phyloP scores from a whole-genome alignment of 441 rosid species.

The Erodium moschatum region DNA sequence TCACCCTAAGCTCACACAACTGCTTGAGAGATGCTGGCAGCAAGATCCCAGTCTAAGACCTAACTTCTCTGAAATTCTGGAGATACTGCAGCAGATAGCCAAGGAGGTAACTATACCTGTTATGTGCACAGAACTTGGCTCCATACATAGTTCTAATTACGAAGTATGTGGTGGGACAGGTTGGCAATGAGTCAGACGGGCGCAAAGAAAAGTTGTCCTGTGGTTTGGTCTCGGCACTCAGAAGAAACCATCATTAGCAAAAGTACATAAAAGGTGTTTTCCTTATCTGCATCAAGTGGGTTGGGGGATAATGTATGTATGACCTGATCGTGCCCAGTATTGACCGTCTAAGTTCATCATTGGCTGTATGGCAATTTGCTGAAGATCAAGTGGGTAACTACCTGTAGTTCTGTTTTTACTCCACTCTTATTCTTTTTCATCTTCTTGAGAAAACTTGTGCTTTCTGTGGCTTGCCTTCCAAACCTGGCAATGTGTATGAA shows the following conservation, averaged over 20 bases:
- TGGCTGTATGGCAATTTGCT: background rate
- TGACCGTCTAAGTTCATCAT: background rate
- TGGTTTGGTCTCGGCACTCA: conserved; percentile 41
- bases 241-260: conserved; percentile 42
- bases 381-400: background rate
- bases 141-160: conserved; percentile 13
- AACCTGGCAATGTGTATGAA: background rate
- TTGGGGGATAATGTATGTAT: too few species aligned
- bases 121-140: conserved; percentile 1
- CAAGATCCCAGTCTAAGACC: conserved; percentile 75
- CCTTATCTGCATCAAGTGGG: too few species aligned
- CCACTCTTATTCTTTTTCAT: background rate
- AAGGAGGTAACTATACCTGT: conserved; percentile 44
- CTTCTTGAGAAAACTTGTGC: background rate
- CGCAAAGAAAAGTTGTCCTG: conserved; percentile 39
- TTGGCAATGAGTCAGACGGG: conserved; percentile 41
- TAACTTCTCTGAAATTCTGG: conserved; percentile 59
- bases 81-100: conserved; percentile 49
- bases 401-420: background rate
- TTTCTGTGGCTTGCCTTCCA: conserved; percentile 2
- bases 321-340: background rate
- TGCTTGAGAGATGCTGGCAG: conserved; percentile 84
- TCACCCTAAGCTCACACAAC: conserved; percentile 57
- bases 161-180: conserved; percentile 34
- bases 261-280: too few species aligned